A percentile compares a stretch with the other conserved stretches of the same genome.
Evolutionary conservation across 2,329 filamentous ascomycete species (phyloP).

Genomic region (Iodosphaeria phyllophila): DNA sequence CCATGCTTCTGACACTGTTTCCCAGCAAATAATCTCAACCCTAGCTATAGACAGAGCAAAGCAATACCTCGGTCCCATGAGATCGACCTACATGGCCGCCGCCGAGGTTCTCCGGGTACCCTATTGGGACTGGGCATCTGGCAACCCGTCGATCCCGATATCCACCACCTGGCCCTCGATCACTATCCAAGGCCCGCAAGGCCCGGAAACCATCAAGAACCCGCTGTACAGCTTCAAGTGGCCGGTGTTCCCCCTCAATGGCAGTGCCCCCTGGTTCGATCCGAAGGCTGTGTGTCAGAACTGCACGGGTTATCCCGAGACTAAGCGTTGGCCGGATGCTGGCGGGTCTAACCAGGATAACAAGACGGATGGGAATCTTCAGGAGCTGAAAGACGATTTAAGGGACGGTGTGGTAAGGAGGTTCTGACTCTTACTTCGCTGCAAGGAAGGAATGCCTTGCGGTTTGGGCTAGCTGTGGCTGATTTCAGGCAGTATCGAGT

Average conservation of each 20-base stretch:
- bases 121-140: too few species aligned
- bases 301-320: conserved; percentile 14
- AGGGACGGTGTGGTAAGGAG: conserved; percentile 21
- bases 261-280: conserved; percentile 14
- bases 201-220: conserved; percentile 23
- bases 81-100: too few species aligned
- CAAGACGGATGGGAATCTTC: conserved; percentile 17
- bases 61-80: too few species aligned
- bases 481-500: conserved; percentile 18
- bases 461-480: too few species aligned
- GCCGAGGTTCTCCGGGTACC: too few species aligned
- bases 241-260: conserved; percentile 17
- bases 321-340: conserved; percentile 18
- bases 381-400: conserved; percentile 11
- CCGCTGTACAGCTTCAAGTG: conserved; percentile 33
- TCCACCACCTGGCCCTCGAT: too few species aligned
- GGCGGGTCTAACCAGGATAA: conserved; percentile 18
- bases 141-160: too few species aligned
- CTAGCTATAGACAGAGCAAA: too few species aligned
- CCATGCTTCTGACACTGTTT: too few species aligned
- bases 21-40: too few species aligned
- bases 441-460: too few species aligned
- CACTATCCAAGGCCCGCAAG: conserved; percentile 22
- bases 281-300: conserved; percentile 13
- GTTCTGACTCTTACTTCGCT: neutral